Percentiles rank a stretch among this genome's conserved stretches.
Evolutionary conservation across 768 basidiomycete species (phyloP).

Genomic region (Amanita polypyramis): DNA sequence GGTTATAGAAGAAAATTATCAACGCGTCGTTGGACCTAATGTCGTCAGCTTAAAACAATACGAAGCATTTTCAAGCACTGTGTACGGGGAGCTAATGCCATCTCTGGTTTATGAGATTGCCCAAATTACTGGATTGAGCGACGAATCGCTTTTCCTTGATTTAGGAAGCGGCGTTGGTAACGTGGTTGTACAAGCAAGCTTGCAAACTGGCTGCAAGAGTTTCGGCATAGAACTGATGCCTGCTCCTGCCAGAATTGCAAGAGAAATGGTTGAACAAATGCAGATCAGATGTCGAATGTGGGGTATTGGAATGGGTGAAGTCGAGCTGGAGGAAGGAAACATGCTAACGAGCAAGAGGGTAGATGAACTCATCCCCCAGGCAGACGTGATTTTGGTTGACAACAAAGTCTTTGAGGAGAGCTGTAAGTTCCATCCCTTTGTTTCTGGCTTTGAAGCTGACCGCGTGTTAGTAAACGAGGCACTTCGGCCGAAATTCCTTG

Average conservation of each 20-base stretch:
- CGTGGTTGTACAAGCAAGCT: conserved; percentile 69
- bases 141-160: conserved; percentile 67
- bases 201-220: conserved; percentile 69
- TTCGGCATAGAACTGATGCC: conserved; percentile 75
- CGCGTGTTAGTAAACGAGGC: conserved; percentile 67
- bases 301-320: conserved; percentile 68
- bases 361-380: conserved; percentile 58
- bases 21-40: conserved; percentile 86
- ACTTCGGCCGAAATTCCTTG: conserved; percentile 81
- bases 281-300: conserved; percentile 79
- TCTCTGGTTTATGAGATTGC: conserved; percentile 69
- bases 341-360: conserved; percentile 67
- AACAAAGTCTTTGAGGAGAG: conserved; percentile 76
- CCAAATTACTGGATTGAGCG: conserved; percentile 39
- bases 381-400: conserved; percentile 88
- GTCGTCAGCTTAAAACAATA: conserved; percentile 75
- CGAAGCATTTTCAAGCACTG: conserved; percentile 72
- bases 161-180: conserved; percentile 84
- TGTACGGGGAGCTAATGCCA: conserved; percentile 87
- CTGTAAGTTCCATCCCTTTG: conserved; percentile 36
- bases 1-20: conserved; percentile 86
- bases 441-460: conserved; percentile 1
- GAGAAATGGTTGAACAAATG: conserved; percentile 66
- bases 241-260: conserved; percentile 73
- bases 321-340: conserved; percentile 77